Conservation (phyloP, 1,284 basidiomycete species). For the Melampsora abietis-canadensis region DNA sequence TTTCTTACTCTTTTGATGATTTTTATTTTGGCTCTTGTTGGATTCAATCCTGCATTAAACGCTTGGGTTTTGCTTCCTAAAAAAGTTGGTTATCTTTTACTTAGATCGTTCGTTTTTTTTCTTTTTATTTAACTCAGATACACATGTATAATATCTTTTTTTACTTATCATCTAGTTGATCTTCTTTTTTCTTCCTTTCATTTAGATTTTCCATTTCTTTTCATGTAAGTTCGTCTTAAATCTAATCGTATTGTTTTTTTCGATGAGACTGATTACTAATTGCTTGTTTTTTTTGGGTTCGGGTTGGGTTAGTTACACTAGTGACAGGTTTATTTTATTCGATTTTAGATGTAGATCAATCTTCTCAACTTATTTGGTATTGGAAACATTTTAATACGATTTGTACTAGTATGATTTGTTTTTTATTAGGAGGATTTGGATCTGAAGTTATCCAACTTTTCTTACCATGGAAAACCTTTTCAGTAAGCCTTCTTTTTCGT, state of each 20-base stretch:
- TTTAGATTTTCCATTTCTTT: slow-evolving; percentile 41
- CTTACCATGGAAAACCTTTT: slow-evolving; percentile 37
- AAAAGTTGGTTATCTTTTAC: slow-evolving; percentile 14
- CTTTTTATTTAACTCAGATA: not conserved
- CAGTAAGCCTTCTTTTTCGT: slow-evolving; percentile 19
- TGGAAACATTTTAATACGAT: slow-evolving; percentile 41
- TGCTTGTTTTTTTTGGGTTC: not conserved
- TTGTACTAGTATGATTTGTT: slow-evolving; percentile 25
- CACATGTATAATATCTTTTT: not conserved
- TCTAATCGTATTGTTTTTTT: not conserved
- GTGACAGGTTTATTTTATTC: slow-evolving; percentile 35
- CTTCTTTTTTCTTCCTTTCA: not conserved
- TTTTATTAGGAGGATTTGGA: slow-evolving; percentile 28
- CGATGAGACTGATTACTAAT: not conserved
- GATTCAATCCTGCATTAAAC: slow-evolving; percentile 19
- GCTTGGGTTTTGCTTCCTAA: slow-evolving; percentile 14
- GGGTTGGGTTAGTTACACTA: slow-evolving; percentile 10
- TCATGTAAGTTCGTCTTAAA: slow-evolving; percentile 19
- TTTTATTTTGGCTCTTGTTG: slow-evolving; percentile 11
- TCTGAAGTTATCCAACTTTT: slow-evolving; percentile 38
- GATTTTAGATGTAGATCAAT: slow-evolving; percentile 36
- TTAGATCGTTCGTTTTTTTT: too few relatives aligned
- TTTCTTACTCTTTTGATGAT: slow-evolving; percentile 18
- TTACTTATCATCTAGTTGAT: not conserved
- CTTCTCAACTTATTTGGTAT: slow-evolving; percentile 34